Conservation (phyloP, 352 stramenopile genomes). For the Chrysophaeum taylorii region DNA sequence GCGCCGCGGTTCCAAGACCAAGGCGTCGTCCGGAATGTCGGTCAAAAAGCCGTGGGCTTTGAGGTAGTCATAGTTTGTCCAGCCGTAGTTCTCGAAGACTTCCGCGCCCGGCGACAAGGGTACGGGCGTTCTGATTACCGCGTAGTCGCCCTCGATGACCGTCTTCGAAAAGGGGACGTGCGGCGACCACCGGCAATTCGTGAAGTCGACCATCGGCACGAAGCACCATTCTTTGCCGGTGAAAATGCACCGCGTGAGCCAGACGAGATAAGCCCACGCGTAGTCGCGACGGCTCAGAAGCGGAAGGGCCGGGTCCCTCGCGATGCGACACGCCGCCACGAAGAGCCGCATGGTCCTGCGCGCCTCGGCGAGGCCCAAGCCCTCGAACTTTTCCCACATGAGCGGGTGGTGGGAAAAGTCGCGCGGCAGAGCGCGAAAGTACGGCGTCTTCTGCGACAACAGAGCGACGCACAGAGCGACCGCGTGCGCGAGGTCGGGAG, state of each 20-base stretch:
- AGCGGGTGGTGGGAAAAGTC: neutral
- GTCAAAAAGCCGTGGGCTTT: no score
- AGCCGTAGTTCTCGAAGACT: no score
- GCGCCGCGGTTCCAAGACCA: no score
- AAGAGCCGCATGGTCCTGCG: neutral
- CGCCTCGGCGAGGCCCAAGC: neutral
- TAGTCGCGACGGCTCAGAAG: neutral
- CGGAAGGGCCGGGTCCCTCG: neutral
- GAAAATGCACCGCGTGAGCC: conserved; percentile 4
- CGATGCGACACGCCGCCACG: neutral
- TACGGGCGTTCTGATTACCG: neutral
- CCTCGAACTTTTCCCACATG: neutral
- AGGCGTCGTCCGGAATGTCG: no score
- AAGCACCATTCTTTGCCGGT: neutral
- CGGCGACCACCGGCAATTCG: neutral
- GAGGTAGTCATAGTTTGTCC: no score
- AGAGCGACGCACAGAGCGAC: no score
- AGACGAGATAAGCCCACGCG: neutral
- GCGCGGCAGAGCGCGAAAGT: neutral
- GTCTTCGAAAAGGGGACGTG: neutral
- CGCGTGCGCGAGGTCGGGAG: no score
- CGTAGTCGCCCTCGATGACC: neutral
- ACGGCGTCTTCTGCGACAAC: neutral
- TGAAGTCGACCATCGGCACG: conserved; percentile 4
- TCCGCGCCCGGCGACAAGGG: neutral